phyloP scores from a whole-genome alignment of 139 green algal species.

The Coelastrella sp. region DNA sequence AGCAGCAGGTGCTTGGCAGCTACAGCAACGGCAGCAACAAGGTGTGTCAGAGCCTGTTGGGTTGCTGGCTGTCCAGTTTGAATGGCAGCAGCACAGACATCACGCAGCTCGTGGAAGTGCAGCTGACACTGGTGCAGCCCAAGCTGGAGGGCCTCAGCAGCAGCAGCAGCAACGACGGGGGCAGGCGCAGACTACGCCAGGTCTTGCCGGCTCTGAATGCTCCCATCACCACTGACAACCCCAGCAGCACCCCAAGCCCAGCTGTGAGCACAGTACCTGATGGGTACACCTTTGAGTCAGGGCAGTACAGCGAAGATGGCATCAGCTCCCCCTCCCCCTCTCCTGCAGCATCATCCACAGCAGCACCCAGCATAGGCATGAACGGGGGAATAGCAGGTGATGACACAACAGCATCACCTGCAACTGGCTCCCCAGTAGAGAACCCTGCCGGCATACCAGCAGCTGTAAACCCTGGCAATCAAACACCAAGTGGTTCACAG shows the following conservation, averaged over 20 bases:
- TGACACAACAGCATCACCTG: not conserved
- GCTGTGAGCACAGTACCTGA: not conserved
- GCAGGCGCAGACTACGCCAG: conserved; percentile 19
- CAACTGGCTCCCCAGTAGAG: not conserved
- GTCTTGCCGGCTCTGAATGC: not conserved
- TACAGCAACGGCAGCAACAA: not conserved
- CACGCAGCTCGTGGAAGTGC: conserved; percentile 40
- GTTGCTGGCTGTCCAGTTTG: conserved; percentile 42
- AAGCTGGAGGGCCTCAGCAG: not conserved
- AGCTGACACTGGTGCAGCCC: conserved; percentile 36
- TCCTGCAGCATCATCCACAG: not conserved
- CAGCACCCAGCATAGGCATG: conserved; percentile 27
- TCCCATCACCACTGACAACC: not conserved
- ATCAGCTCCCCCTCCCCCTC: not conserved
- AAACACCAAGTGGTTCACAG: not conserved
- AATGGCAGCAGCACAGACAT: conserved; percentile 32
- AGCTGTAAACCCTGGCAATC: not conserved
- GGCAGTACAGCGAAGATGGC: not conserved
- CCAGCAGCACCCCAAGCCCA: not conserved
- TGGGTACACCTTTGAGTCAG: conserved; percentile 17
- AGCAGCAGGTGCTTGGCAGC: conserved; percentile 25
- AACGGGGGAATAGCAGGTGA: conserved; percentile 19
- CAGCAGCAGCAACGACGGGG: not conserved
- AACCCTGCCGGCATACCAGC: conserved; percentile 15
- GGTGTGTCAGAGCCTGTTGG: conserved; percentile 33